Percentiles rank a stretch among this genome's conserved stretches.
phyloP scores from a whole-genome alignment of 2,329 filamentous ascomycete species.

The Cladophialophora psammophila region DNA sequence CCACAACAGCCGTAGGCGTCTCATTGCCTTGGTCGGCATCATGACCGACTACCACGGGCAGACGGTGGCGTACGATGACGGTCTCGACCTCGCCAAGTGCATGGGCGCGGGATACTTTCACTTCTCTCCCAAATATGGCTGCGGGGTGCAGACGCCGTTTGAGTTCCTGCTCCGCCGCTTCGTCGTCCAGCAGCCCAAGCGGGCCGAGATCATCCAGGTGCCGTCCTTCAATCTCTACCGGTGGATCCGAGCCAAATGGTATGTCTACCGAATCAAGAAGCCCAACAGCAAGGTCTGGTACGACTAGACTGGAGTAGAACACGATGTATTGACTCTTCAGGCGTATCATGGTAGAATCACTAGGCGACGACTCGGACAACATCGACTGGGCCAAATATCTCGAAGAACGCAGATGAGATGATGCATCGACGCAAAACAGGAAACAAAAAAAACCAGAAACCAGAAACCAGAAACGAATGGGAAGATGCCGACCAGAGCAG shows the following conservation, averaged over 20 bases:
- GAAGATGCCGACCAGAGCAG: not conserved
- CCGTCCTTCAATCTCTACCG: not conserved
- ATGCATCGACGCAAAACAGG: too few relatives aligned
- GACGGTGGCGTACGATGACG: slow-evolving; percentile 1
- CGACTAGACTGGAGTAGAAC: not conserved
- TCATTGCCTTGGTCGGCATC: not conserved
- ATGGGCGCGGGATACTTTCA: slow-evolving; percentile 4
- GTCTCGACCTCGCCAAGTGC: not conserved
- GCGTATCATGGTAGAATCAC: too few relatives aligned
- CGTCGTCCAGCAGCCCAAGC: slow-evolving; percentile 6
- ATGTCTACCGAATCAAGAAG: slow-evolving; percentile 3
- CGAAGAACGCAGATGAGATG: too few relatives aligned
- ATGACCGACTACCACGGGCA: slow-evolving; percentile 3
- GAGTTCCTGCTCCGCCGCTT: slow-evolving; percentile 3
- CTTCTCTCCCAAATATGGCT: not conserved
- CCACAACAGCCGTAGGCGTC: not conserved
- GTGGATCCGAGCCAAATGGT: slow-evolving; percentile 1
- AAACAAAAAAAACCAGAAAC: too few relatives aligned
- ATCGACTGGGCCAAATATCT: too few relatives aligned
- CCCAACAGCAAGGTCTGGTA: slow-evolving; percentile 4
- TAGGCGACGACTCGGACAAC: too few relatives aligned
- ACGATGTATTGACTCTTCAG: too few relatives aligned
- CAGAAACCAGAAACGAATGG: not conserved
- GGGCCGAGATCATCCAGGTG: not conserved
- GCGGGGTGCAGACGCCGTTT: slow-evolving; percentile 1